phyloP scores from a whole-genome alignment of 176 grass and related monocot genomes.

The Oryza nivara region DNA sequence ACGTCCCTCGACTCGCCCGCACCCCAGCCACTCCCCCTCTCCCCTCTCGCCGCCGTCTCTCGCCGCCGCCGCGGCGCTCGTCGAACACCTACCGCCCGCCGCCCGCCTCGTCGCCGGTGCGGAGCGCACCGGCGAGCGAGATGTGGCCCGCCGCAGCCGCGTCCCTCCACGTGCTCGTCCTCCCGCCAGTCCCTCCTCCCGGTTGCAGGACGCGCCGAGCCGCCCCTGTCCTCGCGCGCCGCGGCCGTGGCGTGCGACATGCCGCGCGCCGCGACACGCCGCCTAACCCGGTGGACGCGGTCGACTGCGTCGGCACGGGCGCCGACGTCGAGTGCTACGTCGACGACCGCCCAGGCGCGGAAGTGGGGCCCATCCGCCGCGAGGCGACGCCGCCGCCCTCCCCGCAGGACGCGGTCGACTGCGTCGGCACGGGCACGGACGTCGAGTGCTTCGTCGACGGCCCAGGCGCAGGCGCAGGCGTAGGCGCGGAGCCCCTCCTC shows the following conservation, averaged over 20 bases:
- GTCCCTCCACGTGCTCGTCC: conserved; percentile 22
- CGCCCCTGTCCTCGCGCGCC: not conserved
- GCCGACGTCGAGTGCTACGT: conserved; percentile 63
- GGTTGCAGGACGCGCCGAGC: not conserved
- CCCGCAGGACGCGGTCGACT: conserved; percentile 42
- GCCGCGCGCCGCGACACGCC: conserved; percentile 13
- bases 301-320: conserved; percentile 64
- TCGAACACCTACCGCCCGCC: not conserved
- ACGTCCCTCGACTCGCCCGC: not conserved
- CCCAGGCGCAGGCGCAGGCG: not conserved
- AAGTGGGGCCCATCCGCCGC: not conserved
- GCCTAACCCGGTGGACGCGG: not conserved
- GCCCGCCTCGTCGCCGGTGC: not conserved
- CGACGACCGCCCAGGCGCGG: conserved; percentile 14
- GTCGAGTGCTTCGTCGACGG: conserved; percentile 58
- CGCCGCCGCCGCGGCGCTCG: not conserved
- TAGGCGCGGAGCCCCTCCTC: conserved; percentile 21
- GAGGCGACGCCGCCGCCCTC: conserved; percentile 8
- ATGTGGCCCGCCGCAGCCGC: conserved; percentile 46
- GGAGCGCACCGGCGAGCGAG: not conserved
- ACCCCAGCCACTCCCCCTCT: no score
- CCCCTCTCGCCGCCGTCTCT: no score
- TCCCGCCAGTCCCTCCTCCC: not conserved
- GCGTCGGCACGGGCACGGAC: conserved; percentile 61
- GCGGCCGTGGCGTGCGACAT: not conserved